These are phyloP conservation scores for Begonia peltatifolia DNA, from an alignment of 306 rosid species.

Conservation along the genomic window DNA sequence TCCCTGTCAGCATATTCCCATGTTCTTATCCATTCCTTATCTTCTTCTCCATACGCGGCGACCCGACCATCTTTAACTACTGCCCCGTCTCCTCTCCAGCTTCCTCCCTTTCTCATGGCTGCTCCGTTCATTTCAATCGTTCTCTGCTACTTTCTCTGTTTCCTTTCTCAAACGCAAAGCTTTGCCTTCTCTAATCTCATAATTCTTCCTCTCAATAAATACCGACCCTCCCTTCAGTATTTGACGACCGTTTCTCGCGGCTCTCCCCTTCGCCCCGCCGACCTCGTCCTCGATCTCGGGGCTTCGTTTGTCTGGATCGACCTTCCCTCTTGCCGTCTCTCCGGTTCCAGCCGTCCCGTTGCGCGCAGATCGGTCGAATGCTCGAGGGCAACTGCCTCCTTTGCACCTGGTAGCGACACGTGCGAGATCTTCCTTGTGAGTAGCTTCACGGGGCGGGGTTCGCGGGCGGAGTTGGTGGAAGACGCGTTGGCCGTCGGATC, in stretches of 20 bases:
- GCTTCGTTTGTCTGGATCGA: conserved; percentile 36
- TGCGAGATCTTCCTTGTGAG: conserved; percentile 27
- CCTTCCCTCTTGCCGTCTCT: conserved; percentile 13
- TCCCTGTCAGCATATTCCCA: too few species aligned
- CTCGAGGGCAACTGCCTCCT: conserved; percentile 21
- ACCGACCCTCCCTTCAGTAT: conserved; percentile 40
- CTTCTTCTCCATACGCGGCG: too few species aligned
- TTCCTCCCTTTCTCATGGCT: conserved; percentile 19
- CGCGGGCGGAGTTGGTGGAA: conserved; percentile 25
- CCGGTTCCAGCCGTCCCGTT: conserved; percentile 20
- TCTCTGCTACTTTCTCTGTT: conserved; percentile 10
- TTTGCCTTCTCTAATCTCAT: neutral
- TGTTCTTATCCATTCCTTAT: too few species aligned
- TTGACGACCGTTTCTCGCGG: conserved; percentile 29
- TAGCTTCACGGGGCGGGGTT: conserved; percentile 14
- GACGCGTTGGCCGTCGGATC: conserved; percentile 25
- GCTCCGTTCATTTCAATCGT: conserved; percentile 2
- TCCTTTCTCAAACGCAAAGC: conserved; percentile 5
- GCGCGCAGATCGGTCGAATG: conserved; percentile 44
- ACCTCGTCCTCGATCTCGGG: conserved; percentile 46
- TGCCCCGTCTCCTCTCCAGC: neutral
- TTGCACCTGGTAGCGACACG: conserved; percentile 5
- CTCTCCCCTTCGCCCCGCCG: conserved; percentile 21
- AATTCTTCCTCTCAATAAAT: conserved; percentile 30
- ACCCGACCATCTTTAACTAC: too few species aligned